phyloP scores from a whole-genome alignment of 2,329 filamentous ascomycete genomes.

The Chaetomiaceae sp. region DNA sequence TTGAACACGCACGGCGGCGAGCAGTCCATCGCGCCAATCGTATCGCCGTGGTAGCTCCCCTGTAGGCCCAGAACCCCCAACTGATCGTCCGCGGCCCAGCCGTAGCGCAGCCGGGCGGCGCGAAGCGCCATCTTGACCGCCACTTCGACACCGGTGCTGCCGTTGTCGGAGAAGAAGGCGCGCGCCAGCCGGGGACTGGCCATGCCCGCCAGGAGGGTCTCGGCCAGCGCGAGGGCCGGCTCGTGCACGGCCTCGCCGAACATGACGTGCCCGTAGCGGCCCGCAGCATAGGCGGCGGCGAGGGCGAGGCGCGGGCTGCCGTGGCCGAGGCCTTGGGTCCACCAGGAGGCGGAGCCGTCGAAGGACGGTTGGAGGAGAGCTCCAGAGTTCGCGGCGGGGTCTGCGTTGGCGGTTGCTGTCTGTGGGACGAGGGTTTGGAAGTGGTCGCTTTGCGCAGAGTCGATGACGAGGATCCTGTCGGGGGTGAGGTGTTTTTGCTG shows the following conservation, averaged over 20 bases:
- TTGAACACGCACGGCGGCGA: constrained; percentile 75
- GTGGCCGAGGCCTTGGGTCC: constrained; percentile 84
- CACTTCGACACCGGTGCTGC: constrained; percentile 79
- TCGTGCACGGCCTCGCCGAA: constrained; percentile 77
- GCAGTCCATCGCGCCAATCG: constrained; percentile 83
- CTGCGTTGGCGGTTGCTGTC: constrained; percentile 21
- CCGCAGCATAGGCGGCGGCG: constrained; percentile 74
- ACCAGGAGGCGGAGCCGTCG: constrained; percentile 85
- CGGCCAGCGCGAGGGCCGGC: constrained; percentile 66
- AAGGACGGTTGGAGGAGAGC: constrained; percentile 60
- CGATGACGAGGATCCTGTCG: constrained; percentile 66
- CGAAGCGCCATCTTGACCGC: constrained; percentile 80
- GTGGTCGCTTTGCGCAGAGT: constrained; percentile 74
- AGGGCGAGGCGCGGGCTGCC: constrained; percentile 68
- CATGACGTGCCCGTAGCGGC: constrained; percentile 84
- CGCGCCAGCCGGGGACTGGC: constrained; percentile 62
- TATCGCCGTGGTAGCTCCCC: constrained; percentile 83
- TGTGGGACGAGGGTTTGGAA: constrained; percentile 55
- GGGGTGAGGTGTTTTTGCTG: constrained; percentile 64
- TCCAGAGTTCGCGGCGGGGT: neutral
- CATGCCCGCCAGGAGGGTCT: constrained; percentile 56
- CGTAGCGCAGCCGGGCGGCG: constrained; percentile 62
- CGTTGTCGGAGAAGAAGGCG: constrained; percentile 80
- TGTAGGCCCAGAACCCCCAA: constrained; percentile 70
- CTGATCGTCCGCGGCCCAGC: constrained; percentile 54